A percentile compares a stretch with the other conserved stretches of the same genome.
Evolutionary conservation across 352 stramenopile genomes (phyloP).

Genomic region (Globisporangium cylindrosporum): DNA sequence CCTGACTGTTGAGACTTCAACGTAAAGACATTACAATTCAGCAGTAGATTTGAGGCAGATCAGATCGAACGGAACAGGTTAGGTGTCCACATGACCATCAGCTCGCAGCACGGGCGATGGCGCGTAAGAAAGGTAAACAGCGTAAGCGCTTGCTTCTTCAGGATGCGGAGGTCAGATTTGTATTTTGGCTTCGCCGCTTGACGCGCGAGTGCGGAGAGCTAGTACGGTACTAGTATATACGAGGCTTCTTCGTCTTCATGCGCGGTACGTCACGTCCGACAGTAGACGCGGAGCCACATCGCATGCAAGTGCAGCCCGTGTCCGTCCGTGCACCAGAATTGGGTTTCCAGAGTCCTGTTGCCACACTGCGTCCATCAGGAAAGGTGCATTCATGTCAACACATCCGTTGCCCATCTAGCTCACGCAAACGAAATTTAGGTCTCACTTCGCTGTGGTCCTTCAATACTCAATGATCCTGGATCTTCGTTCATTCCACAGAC

Average conservation of each 20-base stretch:
- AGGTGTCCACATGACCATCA: neutral
- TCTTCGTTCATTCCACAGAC: too few relatives aligned
- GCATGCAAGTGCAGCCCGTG: neutral
- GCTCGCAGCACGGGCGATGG: neutral
- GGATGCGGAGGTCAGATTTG: neutral
- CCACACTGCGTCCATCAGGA: too few relatives aligned
- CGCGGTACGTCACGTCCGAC: neutral
- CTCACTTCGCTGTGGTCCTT: too few relatives aligned
- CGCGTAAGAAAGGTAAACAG: neutral
- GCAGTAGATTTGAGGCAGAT: too few relatives aligned
- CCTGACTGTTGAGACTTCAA: too few relatives aligned
- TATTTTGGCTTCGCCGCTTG: neutral
- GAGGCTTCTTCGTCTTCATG: neutral
- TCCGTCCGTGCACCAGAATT: neutral
- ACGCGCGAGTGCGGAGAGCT: neutral
- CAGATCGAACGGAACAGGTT: too few relatives aligned
- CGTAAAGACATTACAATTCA: too few relatives aligned
- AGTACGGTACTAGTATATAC: neutral
- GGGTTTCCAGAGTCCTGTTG: too few relatives aligned
- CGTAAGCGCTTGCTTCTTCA: neutral
- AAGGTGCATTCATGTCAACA: too few relatives aligned
- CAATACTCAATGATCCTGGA: too few relatives aligned
- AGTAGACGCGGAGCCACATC: neutral
- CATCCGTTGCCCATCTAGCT: too few relatives aligned
- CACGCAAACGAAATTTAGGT: too few relatives aligned